These are phyloP conservation scores for Colletotrichum destructivum DNA, from an alignment of 2,329 filamentous ascomycete genomes.

Conservation along the genomic window DNA sequence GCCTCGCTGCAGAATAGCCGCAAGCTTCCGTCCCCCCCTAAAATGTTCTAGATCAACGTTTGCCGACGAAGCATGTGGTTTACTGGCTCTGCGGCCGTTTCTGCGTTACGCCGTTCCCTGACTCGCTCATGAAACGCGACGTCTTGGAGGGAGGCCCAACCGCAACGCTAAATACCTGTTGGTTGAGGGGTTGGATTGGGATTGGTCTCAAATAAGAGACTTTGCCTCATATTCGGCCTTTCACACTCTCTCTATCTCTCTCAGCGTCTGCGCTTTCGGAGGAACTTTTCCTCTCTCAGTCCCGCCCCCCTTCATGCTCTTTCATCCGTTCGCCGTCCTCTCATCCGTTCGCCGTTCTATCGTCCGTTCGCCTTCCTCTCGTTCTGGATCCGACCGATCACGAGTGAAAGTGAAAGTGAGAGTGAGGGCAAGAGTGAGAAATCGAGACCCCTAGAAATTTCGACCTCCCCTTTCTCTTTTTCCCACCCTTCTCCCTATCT, in stretches of 20 bases:
- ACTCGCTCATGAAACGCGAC: conserved; percentile 40
- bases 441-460: conserved; percentile 18
- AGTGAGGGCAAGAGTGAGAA: background rate
- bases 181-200: no score
- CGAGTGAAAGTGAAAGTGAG: background rate
- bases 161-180: conserved; percentile 22
- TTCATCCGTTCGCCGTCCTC: conserved; percentile 11
- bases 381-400: background rate
- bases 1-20: conserved; percentile 30
- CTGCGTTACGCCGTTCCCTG: conserved; percentile 20
- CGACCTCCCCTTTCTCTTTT: background rate
- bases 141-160: conserved; percentile 21
- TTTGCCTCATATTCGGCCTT: conserved; percentile 12
- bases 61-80: background rate
- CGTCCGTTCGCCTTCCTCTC: conserved; percentile 12
- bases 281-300: no score
- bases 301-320: conserved; percentile 1
- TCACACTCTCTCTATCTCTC: no score
- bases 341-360: no score
- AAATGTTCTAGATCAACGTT: conserved; percentile 18
- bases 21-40: conserved; percentile 6
- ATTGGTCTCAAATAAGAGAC: background rate
- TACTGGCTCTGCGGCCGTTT: conserved; percentile 2
- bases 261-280: background rate
- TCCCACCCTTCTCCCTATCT: background rate